These are phyloP conservation scores for Fomitopsis palustris DNA, from an alignment of 1,284 basidiomycete species.

Conservation along the genomic window DNA sequence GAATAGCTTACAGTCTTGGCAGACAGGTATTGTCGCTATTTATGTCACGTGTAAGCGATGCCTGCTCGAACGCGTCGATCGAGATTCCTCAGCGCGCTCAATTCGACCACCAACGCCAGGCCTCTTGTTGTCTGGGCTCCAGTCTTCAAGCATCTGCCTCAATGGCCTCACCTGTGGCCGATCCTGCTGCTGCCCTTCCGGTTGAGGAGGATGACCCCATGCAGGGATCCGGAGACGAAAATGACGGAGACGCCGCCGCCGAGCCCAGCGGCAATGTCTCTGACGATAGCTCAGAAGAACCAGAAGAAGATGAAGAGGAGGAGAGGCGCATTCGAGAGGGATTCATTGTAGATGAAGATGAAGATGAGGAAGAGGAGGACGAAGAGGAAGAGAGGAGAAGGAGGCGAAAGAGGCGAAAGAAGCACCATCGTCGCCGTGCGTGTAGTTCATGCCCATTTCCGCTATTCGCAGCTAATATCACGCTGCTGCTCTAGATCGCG, in stretches of 20 bases:
- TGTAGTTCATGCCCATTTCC: constrained; percentile 14
- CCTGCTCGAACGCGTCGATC: constrained; percentile 4
- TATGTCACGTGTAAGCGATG: background rate
- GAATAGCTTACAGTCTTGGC: background rate
- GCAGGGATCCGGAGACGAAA: constrained; percentile 46
- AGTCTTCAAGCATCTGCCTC: constrained; percentile 27
- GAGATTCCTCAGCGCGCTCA: constrained; percentile 11
- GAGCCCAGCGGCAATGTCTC: constrained; percentile 33
- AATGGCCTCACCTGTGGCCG: constrained; percentile 53
- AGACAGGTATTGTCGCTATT: background rate
- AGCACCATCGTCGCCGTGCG: constrained; percentile 62
- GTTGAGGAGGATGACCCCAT: constrained; percentile 50
- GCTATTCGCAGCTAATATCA: constrained; percentile 9
- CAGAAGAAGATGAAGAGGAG: constrained; percentile 82
- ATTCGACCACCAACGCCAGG: constrained; percentile 5
- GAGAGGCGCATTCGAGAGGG: constrained; percentile 70
- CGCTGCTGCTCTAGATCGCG: constrained; percentile 37
- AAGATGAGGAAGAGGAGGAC: constrained; percentile 61
- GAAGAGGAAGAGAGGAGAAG: constrained; percentile 57
- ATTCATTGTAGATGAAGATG: constrained; percentile 86
- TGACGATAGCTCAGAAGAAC: constrained; percentile 86
- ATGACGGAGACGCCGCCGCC: constrained; percentile 47
- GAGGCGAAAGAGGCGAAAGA: constrained; percentile 64
- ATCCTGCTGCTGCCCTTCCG: constrained; percentile 25
- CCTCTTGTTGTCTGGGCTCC: background rate